A percentile compares a stretch with the other conserved stretches of the same genome.
Evolutionary conservation across 78 protist species (phyloP).

Genomic region (Trichosphaerium sp.): DNA sequence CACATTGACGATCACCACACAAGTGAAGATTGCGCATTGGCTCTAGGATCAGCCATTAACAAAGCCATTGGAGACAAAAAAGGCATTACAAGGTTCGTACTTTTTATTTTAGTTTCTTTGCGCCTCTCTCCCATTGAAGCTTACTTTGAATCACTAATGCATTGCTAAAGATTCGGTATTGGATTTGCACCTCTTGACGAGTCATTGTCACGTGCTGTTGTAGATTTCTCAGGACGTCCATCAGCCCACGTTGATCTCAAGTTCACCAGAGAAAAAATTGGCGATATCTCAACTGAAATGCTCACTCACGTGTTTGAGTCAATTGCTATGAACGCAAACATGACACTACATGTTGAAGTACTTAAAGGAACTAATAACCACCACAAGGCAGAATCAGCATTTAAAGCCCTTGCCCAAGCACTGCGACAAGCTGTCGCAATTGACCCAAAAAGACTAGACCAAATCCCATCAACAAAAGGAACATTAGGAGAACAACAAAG

Average conservation of each 20-base stretch:
- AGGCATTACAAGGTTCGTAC: slow-evolving; percentile 3
- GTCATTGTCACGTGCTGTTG: slow-evolving; percentile 54
- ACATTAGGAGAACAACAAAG: neutral
- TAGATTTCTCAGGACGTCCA: slow-evolving; percentile 55
- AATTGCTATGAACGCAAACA: slow-evolving; percentile 36
- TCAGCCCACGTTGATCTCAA: slow-evolving; percentile 21
- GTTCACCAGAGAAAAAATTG: slow-evolving; percentile 43
- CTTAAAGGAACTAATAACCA: slow-evolving; percentile 61
- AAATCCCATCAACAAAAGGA: slow-evolving; percentile 1
- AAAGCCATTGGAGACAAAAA: slow-evolving; percentile 22
- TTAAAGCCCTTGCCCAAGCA: slow-evolving; percentile 46
- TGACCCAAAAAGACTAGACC: slow-evolving; percentile 12
- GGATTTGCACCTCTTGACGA: slow-evolving; percentile 66
- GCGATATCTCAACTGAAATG: slow-evolving; percentile 62
- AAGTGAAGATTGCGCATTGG: slow-evolving; percentile 56
- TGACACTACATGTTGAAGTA: slow-evolving; percentile 56
- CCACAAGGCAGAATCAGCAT: slow-evolving; percentile 61
- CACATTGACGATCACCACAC: slow-evolving; percentile 74
- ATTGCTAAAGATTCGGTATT: slow-evolving; percentile 24
- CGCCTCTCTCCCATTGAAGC: too few relatives aligned
- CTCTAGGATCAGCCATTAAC: slow-evolving; percentile 37
- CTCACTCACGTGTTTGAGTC: slow-evolving; percentile 54
- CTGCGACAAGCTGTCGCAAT: slow-evolving; percentile 20
- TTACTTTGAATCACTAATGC: too few relatives aligned
- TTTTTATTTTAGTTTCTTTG: too few relatives aligned